Evolutionary conservation across 2,329 filamentous ascomycete species (phyloP), one percentile per base, ranked within the genome.

Genomic region (Nothophoma quercina): DNA sequence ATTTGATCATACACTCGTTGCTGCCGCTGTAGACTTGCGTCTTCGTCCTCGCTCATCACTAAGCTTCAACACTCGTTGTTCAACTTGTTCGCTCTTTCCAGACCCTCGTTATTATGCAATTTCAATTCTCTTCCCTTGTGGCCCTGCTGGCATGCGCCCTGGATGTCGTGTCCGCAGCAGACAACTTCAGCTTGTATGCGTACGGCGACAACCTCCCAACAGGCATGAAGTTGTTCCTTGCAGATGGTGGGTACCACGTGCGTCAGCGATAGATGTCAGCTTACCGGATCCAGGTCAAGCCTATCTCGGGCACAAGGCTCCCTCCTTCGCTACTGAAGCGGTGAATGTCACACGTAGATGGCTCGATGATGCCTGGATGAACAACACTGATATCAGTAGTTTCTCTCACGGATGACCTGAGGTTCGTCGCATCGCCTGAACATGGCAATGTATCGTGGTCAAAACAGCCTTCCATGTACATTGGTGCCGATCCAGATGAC

Each of bases 291-390:
- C 29, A 74, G 71, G 69, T 2, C 52, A 66, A 35, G 72, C 71
- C n/a, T 75, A 74, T 43, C 62, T 72, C 26, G 72, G 71, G 7
- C 29, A 19, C 4, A 30, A 39, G 15, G 39, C 51, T 18, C 63
- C 59, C 5, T 36, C 55, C 6, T 60, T 55, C 25, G 59, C 58
- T 6, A 41, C 51, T 12, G 41, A 64, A 18, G 56, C 57, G 8
- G 62, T 65, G 15, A 71, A 73, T 51, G 59, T 75, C 43, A 73
- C 67, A 29, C 59, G 66, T 70, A 57, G 59, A 62, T 32, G 12
- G 16, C 6, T 7, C 18, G 2, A 18, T 9, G 13, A 7, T 19
- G 15, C 9, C 4, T 7, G 16, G 9, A 26, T 13, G 2, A 30
- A 30, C 26, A 15, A 26, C 5, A 5, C 47, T 59, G n/a, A 61